Base-by-base conservation (phyloP, 2,329 filamentous ascomycete species). In the Colletotrichum shisoi region DNA sequence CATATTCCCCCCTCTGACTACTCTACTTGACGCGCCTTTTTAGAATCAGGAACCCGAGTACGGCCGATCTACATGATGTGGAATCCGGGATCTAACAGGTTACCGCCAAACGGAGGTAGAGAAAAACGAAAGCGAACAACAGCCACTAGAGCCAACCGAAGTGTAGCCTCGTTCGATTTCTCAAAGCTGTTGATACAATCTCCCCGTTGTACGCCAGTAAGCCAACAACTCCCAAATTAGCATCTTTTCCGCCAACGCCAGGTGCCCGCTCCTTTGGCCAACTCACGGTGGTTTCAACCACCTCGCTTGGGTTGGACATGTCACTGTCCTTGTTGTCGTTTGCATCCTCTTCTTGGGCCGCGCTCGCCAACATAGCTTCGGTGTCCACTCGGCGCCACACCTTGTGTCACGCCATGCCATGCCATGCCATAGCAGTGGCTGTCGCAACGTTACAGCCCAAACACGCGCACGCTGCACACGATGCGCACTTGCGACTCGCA, bases 401-500 rank as follows among this genome's bases (percentile, higher is more conserved):
- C 49, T 45, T 56, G 40, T 62, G 51, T 52, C 58, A 57, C n/a
- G n/a, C n/a, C n/a, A n/a, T 62, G 63, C 34, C 39, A 31, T 66
- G 45, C 42, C 57, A 56, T 65, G 31, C 34, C 24, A 31, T 24
- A 44, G 53, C 51, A 57, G 27, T 44, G 42, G n/a, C 42, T 39
- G 49, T 56, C 15, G 31, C 42, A 44, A 37, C 24, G 17, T 19
- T 27, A 52, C 15, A 31, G 49, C 42, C 15, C 51, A 66, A 51
- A 37, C 27, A 40, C 24, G 39, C 34, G 21, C 56, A 27, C 24
- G 24, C 27, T 34, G 42, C n/a, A 48, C n/a, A 48, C 27, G 42
- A 51, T 62, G 27, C 48, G 40, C 56, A 44, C 31, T 53, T 58
- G 11, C 31, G 17, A 44, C 44, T 49, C n/a, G 44, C 34, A 49